These are phyloP conservation scores for Sugiyamaella neomexicana DNA, from an alignment of 1,139 yeast species.

Conservation along the genomic window DNA sequence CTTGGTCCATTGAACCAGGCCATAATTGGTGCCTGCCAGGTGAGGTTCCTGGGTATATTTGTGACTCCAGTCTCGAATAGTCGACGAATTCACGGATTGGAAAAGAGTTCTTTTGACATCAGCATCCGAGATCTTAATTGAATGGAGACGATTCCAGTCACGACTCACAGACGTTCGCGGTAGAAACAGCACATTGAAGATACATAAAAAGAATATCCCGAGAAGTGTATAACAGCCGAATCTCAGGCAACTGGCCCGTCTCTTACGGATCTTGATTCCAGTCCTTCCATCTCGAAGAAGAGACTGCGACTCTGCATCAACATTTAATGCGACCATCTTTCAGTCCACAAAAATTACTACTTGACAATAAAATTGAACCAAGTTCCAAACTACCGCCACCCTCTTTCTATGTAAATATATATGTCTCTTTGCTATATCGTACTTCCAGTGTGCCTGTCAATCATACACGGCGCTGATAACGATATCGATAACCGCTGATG, in stretches of 20 bases:
- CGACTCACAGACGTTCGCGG: conserved; percentile 86
- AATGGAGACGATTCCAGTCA: conserved; percentile 74
- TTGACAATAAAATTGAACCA: not conserved
- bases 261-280: conserved; percentile 11
- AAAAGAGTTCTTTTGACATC: conserved; percentile 39
- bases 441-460: not conserved
- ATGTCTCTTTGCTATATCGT: not conserved
- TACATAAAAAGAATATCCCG: conserved; percentile 54
- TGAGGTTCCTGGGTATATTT: conserved; percentile 62
- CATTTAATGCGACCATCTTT: conserved; percentile 10
- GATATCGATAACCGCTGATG: not conserved
- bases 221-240: conserved; percentile 40
- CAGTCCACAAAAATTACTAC: not conserved
- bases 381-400: not conserved
- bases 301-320: conserved; percentile 15
- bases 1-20: conserved; percentile 65
- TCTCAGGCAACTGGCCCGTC: conserved; percentile 15
- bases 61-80: conserved; percentile 35
- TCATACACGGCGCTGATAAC: conserved; percentile 13
- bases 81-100: conserved; percentile 31
- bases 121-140: conserved; percentile 30
- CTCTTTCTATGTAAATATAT: not conserved
- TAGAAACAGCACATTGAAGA: conserved; percentile 69
- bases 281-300: conserved; percentile 4
- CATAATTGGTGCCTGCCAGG: conserved; percentile 68